Base-by-base conservation (phyloP, 768 basidiomycete species). In the Pleurotus cornucopiae region DNA sequence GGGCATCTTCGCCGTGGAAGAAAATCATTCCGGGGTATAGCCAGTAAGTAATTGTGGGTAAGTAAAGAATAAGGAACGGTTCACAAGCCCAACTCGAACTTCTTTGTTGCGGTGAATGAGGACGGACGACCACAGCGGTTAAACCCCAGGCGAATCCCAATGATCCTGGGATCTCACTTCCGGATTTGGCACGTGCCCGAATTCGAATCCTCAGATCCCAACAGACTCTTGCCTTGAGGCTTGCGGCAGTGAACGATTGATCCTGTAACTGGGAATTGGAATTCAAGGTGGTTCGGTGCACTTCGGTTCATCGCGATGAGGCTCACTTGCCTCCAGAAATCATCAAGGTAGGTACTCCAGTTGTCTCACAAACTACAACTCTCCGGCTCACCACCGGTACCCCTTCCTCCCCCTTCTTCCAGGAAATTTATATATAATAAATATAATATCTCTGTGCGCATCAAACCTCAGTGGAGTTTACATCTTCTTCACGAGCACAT, bases 401-500 rank as follows among this genome's bases (percentile, higher is more conserved):
- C 30, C 30, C 30, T 30, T 30, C 30, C 30, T 30, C 30, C 30
- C 30, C 30, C 30, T 34, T 34, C 30, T 34, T 34, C 30, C 7
- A 34, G 30, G 30, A 34, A 34, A 9, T 34, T 34, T 34, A 34
- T 34, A 44, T 44, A 44, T 16, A 44, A n/a, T 44, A 44, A 44
- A 44, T 44, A 44, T 34, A 44, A 44, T 44, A 44, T 11, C 41
- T 2, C n/a, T 44, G n/a, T 44, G 41, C n/a, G 11, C 41, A 16
- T 44, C 41, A 21, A 6, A 21, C 41, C 20, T 44, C 41, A 21
- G 41, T 56, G 62, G 57, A 62, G 60, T 37, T 57, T 62, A 44
- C 41, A 44, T 44, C n/a, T 44, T 44, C 41, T 63, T 55, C 60
- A 58, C 56, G 62, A 34, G 30, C 62, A 63, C 62, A 63, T 64